Evolutionary conservation across 345 rosid genomes (phyloP).

Genomic region (Fremontodendron californicum): DNA sequence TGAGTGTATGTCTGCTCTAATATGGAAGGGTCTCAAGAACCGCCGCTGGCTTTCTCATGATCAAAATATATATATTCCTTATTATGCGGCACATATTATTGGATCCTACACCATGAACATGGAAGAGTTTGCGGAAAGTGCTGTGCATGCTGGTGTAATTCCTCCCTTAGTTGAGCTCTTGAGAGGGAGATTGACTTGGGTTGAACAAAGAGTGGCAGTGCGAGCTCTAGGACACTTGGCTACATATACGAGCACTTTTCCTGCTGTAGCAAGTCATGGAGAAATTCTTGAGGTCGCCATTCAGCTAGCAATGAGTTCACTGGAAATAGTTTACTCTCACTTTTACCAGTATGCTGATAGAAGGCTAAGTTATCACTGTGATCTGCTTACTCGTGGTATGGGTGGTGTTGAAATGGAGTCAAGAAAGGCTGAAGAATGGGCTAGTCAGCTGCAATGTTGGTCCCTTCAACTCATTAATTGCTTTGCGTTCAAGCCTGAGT

Average conservation of each 20-base stretch:
- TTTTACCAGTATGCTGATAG: conserved; percentile 84
- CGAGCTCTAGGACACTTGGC: conserved; percentile 97
- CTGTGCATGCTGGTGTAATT: conserved; percentile 82
- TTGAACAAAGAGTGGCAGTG: conserved; percentile 95
- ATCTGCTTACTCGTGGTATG: conserved; percentile 98
- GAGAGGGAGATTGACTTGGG: conserved; percentile 97
- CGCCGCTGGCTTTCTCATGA: conserved; percentile 95
- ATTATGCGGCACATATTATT: conserved; percentile 95
- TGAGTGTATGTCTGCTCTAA: conserved; percentile 93
- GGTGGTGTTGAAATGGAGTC: conserved; percentile 99
- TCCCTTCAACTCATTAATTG: conserved; percentile 99
- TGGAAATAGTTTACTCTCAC: conserved; percentile 94
- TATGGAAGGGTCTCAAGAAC: conserved; percentile 95
- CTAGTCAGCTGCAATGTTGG: conserved; percentile 98
- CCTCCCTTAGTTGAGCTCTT: conserved; percentile 89
- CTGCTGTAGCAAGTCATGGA: conserved; percentile 67
- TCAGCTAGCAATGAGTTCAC: conserved; percentile 85
- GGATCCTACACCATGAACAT: conserved; percentile 99
- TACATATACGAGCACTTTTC: conserved; percentile 79
- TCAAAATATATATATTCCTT: conserved; percentile 95
- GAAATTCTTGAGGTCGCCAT: conserved; percentile 93
- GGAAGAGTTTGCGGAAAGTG: conserved; percentile 91
- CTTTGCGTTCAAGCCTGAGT: conserved; percentile 97
- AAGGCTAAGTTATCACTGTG: conserved; percentile 88
- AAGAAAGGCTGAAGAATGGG: conserved; percentile 99